Evolutionary conservation across 2,329 filamentous ascomycete genomes (phyloP), one percentile per base, ranked within the genome.

Genomic region (Fusarium austroafricanum): DNA sequence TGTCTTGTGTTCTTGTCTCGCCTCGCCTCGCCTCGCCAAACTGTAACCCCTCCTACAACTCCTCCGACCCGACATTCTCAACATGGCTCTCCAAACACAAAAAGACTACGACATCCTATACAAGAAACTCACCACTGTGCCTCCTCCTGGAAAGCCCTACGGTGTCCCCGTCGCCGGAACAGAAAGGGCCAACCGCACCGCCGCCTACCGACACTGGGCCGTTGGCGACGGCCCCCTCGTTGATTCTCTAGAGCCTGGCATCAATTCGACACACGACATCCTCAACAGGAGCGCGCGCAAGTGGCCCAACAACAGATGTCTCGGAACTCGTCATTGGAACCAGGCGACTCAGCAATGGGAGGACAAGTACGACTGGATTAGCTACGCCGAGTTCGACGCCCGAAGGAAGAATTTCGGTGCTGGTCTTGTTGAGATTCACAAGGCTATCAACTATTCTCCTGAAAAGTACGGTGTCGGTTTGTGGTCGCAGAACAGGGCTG

Each of bases 371-470:
- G 85, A 90, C 61, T 98, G 94, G 94, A 81, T 94, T 72, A 92
- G 90, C 61, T 98, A 97, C 75, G 85, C 84, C 73, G 89, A 96
- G 63, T 86, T 95, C n/a, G 89, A 91, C 62, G 86, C 88, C 81
- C 88, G 94, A 76, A 89, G 92, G 75, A 91, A 90, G 76, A 92
- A 96, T 78, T 87, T 97, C 71, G 96, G 96, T 67, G 91, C 90
- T 38, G 96, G 95, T 60, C 80, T 98, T 46, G 90, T 94, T 38
- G 91, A 96, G 79, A 81, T 98, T 70, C 92, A 97, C 79, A 86
- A 90, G 76, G 85, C 88, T 73, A 83, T 88, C 65, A 92, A 92
- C 52, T 84, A 95, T 65, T 65, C 75, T n/a, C 66, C 70, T 29
- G 81, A 85, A 33, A 89, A 90, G 75, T 91, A 91, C 75, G 92